Evolutionary conservation across 1,284 basidiomycete species (phyloP).

Genomic region (Violaceomyces palustris): DNA sequence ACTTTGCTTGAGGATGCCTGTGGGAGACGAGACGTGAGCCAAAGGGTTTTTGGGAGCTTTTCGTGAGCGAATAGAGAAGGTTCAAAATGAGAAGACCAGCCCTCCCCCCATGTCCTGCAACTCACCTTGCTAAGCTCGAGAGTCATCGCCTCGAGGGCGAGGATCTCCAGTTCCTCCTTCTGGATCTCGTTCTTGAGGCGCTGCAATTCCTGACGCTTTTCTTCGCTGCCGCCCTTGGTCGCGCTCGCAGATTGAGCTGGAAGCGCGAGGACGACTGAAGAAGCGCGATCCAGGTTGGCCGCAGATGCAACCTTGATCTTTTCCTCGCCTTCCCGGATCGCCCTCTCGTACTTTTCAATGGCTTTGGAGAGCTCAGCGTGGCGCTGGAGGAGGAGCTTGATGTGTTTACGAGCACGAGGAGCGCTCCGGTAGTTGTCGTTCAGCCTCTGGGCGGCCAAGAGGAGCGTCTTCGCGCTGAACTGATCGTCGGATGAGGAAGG

Average conservation of each 20-base stretch:
- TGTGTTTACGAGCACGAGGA: constrained; percentile 45
- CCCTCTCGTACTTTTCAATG: constrained; percentile 20
- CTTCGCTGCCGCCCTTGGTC: constrained; percentile 1
- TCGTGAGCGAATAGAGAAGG: too few relatives aligned
- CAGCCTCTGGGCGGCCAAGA: constrained; percentile 36
- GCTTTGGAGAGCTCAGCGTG: constrained; percentile 22
- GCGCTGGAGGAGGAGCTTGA: constrained; percentile 41
- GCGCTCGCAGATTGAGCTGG: constrained; percentile 3
- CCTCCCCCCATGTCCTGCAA: too few relatives aligned
- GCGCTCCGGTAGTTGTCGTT: constrained; percentile 36
- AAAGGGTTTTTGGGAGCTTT: neutral
- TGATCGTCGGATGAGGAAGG: constrained; percentile 4
- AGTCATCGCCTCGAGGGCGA: constrained; percentile 48
- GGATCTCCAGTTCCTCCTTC: constrained; percentile 47
- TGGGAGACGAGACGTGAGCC: neutral
- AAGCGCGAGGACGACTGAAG: neutral
- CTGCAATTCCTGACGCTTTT: constrained; percentile 8
- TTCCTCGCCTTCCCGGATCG: constrained; percentile 21
- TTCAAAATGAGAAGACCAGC: too few relatives aligned
- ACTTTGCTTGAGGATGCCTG: neutral
- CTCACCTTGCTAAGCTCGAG: constrained; percentile 22
- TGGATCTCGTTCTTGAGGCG: constrained; percentile 28
- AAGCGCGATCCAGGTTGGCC: neutral
- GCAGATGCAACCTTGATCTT: too few relatives aligned
- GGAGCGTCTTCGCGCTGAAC: constrained; percentile 17